A percentile compares a stretch with the other conserved stretches of the same genome.
These are phyloP conservation scores for Krasilnikovozyma curviuscula DNA, from an alignment of 768 basidiomycete species.

Conservation along the genomic window DNA sequence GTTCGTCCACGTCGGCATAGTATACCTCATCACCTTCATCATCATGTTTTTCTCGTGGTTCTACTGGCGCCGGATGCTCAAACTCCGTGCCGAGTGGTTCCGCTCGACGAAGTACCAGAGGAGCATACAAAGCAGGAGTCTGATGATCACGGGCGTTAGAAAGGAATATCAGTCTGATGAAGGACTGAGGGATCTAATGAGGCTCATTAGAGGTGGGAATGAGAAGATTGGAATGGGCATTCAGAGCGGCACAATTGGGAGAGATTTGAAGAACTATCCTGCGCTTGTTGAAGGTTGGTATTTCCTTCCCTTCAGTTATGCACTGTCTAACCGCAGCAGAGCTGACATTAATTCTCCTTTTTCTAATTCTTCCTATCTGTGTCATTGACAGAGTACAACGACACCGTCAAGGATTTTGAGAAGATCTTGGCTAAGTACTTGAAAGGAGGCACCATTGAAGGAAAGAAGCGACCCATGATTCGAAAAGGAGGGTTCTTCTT, in stretches of 20 bases:
- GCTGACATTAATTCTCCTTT: neutral
- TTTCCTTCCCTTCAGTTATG: no score
- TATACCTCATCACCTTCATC: slow-evolving; percentile 53
- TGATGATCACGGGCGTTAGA: slow-evolving; percentile 60
- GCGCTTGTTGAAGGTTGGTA: no score
- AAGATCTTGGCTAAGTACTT: slow-evolving; percentile 72
- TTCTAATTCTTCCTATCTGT: slow-evolving; percentile 39
- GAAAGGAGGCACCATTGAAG: slow-evolving; percentile 54
- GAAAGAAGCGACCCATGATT: slow-evolving; percentile 60
- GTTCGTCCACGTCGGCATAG: slow-evolving; percentile 64
- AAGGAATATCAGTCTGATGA: slow-evolving; percentile 68
- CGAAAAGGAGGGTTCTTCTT: slow-evolving; percentile 57
- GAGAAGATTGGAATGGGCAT: slow-evolving; percentile 7
- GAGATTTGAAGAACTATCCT: slow-evolving; percentile 5
- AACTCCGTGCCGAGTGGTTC: slow-evolving; percentile 69
- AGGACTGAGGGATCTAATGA: slow-evolving; percentile 39
- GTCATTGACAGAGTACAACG: slow-evolving; percentile 32
- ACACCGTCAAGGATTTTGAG: slow-evolving; percentile 85
- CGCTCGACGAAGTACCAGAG: slow-evolving; percentile 42
- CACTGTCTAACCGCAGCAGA: no score
- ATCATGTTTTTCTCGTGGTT: slow-evolving; percentile 51
- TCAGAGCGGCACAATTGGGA: slow-evolving; percentile 6
- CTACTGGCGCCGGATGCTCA: slow-evolving; percentile 50
- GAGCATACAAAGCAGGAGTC: slow-evolving; percentile 82
- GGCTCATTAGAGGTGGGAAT: slow-evolving; percentile 12